Evolutionary conservation across 495 filamentous ascomycete species (phyloP).

Genomic region (Aspergillus bertholletiae): DNA sequence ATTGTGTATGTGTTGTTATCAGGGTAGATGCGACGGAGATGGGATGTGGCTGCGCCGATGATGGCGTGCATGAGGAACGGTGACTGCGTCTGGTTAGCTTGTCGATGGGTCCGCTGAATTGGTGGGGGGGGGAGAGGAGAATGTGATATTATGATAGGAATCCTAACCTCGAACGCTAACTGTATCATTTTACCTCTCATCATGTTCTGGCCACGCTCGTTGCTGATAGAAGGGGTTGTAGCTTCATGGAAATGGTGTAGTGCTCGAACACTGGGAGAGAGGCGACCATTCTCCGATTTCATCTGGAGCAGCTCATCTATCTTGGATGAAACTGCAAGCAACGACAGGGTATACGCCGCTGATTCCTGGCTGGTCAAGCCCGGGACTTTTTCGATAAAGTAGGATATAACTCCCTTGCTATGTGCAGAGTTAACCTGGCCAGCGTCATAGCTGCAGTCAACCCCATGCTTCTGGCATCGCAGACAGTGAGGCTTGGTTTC

Average conservation of each 20-base stretch:
- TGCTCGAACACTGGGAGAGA: slow-evolving; percentile 16
- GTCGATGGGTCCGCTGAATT: neutral
- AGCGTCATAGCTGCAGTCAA: slow-evolving; percentile 36
- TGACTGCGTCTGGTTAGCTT: slow-evolving; percentile 26
- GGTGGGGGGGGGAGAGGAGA: no score
- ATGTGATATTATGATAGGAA: neutral
- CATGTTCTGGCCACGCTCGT: slow-evolving; percentile 14
- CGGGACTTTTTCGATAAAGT: slow-evolving; percentile 10
- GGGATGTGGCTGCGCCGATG: slow-evolving; percentile 36
- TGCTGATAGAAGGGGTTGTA: slow-evolving; percentile 22
- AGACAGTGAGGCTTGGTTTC: slow-evolving; percentile 43
- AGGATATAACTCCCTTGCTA: slow-evolving; percentile 16
- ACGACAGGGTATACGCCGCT: slow-evolving; percentile 22
- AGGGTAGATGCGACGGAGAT: slow-evolving; percentile 32
- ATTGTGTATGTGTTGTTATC: slow-evolving; percentile 27
- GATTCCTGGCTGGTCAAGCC: slow-evolving; percentile 17
- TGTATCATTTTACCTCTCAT: slow-evolving; percentile 33
- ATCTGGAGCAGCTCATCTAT: slow-evolving; percentile 24
- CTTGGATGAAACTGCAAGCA: slow-evolving; percentile 20
- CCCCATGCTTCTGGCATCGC: slow-evolving; percentile 37
- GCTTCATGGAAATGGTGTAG: slow-evolving; percentile 34
- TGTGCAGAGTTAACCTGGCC: neutral
- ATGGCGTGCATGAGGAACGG: slow-evolving; percentile 48
- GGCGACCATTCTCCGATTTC: neutral
- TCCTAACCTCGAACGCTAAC: slow-evolving; percentile 37